Base-by-base conservation (phyloP, 169 alveolate species). In the Cryptosporidium muris region DNA sequence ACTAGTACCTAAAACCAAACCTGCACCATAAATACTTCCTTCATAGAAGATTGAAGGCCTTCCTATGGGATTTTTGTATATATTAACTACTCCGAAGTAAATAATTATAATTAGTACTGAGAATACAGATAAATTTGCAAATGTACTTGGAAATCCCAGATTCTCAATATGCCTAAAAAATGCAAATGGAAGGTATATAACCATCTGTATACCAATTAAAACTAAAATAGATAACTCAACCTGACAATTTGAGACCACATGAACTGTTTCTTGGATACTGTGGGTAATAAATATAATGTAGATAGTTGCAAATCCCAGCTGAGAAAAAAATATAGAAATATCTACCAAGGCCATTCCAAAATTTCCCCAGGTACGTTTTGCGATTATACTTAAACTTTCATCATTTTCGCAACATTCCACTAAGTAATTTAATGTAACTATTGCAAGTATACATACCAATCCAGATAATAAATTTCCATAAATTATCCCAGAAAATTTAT, bases 21-120 rank as follows among this genome's bases (percentile, higher is more conserved):
- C 85, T 60, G 85, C 85, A 48, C 85, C 85, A 62, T 74, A 74
- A 12, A 74, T 58, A 34, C 48, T 74, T 2, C 85, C 85, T 9
- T 37, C 25, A 51, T 43, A 12, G 6, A 54, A 49, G 2, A 74
- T 34, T 56, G 11, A 12, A 4, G 85, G 85, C 16, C 85, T 38
- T 2, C 64, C 85, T 12, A 74, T 34, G 5, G 85, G 68, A 60
- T 74, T 40, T 14, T 40, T 74, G 0, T 45, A 11, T 14, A 74
- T 38, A 25, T 74, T 74, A 14, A 58, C 64, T 12, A 38, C 11
- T 2, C 85, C 67, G 45, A 58, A 60, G 48, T 74, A 74, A 40
- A 74, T 45, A 1, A 74, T 74, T 4, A 58, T 63, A 45, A 54
- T 63, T 43, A 74, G 68, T 45, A 74, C 85, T 43, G 85, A 74